Percentiles rank a stretch among this genome's conserved stretches.
Conservation (phyloP, 169 alveolate genomes). For the Plasmodium knowlesi region DNA sequence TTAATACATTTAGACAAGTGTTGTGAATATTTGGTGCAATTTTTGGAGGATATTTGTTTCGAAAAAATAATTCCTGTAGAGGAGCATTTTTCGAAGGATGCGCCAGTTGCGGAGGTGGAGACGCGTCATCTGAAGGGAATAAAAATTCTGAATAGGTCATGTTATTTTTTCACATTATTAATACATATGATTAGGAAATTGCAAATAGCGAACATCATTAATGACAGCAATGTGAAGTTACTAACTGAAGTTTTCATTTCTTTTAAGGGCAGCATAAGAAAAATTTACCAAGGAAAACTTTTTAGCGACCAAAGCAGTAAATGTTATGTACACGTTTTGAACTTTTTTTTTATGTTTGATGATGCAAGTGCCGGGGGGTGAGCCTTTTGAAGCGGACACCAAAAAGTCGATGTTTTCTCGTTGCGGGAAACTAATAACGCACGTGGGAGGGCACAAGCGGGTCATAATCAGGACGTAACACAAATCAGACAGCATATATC, state of each 20-base stretch:
- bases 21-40: background rate
- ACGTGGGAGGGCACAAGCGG: background rate
- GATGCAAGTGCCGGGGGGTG: background rate
- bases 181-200: conserved; percentile 18
- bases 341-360: background rate
- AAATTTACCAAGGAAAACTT: conserved; percentile 12
- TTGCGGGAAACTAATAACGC: background rate
- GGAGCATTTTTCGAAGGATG: background rate
- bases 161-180: conserved; percentile 25
- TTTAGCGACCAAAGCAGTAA: background rate
- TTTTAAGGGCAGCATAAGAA: conserved; percentile 12
- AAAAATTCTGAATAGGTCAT: conserved; percentile 39
- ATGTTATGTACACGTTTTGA: conserved; percentile 13
- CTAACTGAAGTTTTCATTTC: background rate
- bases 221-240: background rate
- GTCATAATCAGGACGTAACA: no score
- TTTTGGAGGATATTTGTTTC: conserved; percentile 46
- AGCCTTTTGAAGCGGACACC: background rate
- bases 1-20: conserved; percentile 1
- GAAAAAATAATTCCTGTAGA: background rate
- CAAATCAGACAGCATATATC: background rate
- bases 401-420: background rate
- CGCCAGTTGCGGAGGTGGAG: background rate
- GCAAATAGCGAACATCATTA: background rate
- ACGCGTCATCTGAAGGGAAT: background rate